phyloP scores from a whole-genome alignment of 306 rosid genomes.

The Dalbergia cochinchinensis region DNA sequence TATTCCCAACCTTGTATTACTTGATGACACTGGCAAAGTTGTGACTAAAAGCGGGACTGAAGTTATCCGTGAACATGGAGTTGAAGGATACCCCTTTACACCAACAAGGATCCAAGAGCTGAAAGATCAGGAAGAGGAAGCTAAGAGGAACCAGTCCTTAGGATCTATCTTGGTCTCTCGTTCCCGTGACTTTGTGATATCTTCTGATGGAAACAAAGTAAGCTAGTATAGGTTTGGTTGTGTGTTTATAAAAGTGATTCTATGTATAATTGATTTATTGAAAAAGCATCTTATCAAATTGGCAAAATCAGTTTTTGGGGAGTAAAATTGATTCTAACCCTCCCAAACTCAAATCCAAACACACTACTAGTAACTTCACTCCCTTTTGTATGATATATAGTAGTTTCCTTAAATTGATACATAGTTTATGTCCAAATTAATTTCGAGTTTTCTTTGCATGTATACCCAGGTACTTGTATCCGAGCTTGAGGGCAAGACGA shows the following conservation, averaged over 20 bases:
- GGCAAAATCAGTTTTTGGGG: too few relatives aligned
- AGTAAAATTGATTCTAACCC: too few relatives aligned
- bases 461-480: constrained; percentile 61
- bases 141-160: constrained; percentile 63
- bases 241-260: too few relatives aligned
- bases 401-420: not conserved
- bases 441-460: constrained; percentile 35
- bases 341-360: too few relatives aligned
- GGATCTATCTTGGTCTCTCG: constrained; percentile 57
- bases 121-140: constrained; percentile 59
- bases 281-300: too few relatives aligned
- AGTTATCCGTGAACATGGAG: constrained; percentile 59
- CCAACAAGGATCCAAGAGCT: constrained; percentile 59
- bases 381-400: not conserved
- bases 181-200: constrained; percentile 64
- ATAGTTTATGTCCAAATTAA: not conserved
- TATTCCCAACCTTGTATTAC: constrained; percentile 67
- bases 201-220: constrained; percentile 67
- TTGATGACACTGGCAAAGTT: constrained; percentile 65
- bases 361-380: not conserved
- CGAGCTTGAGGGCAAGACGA: constrained; percentile 74
- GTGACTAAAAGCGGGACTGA: constrained; percentile 53
- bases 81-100: constrained; percentile 70
- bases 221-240: not conserved
- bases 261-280: too few relatives aligned